Base-by-base conservation (phyloP, 2,329 filamentous ascomycete genomes). In the Fusarium hostae region DNA sequence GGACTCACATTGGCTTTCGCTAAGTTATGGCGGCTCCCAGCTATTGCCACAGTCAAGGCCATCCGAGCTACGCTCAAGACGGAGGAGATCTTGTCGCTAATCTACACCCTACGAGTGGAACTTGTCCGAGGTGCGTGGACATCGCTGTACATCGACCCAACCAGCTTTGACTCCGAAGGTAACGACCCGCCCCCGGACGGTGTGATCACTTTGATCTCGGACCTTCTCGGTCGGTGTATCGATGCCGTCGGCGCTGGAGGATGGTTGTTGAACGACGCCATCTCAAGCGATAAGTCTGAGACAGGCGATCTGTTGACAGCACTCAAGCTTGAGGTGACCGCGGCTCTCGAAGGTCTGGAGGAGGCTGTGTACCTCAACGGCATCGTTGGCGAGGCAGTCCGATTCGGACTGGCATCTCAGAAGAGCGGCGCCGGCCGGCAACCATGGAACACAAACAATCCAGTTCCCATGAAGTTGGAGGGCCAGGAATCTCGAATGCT, bases 111-210 rank as follows among this genome's bases (percentile, higher is more conserved):
- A 34, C 89, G 92, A 61, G 86, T 91, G 70, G 92, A 95, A 81
- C 85, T 95, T 48, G 88, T 90, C 56, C 89, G 90, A 71, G 92
- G 92, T 63, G 90, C 91, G 35, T 95, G 93, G 93, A 94, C 91
- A 1, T 88, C 89, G 22, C 86, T 88, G 26, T 94, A 94, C 79
- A 82, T 92, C 40, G 91, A 92, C 74, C 80, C 83, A 15, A 86
- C 86, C 20, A 80, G 84, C 56, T 82, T 85, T 34, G 85, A 87
- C 51, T 70, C 77, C 3, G 81, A 82, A 59, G 77, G 78, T 50
- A 80, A 79, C 63, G 81, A 82, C 28, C 75, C 80, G 26, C 88
- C 89, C 1, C 88, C 91, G 24, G 90, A 94, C 75, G 88, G 89
- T 54, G 89, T 90, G 56, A 91, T 95, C 71, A 85, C 88, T 20